phyloP scores from a whole-genome alignment of 305 asterid genomes.

The Stenogyne calaminthoides region DNA sequence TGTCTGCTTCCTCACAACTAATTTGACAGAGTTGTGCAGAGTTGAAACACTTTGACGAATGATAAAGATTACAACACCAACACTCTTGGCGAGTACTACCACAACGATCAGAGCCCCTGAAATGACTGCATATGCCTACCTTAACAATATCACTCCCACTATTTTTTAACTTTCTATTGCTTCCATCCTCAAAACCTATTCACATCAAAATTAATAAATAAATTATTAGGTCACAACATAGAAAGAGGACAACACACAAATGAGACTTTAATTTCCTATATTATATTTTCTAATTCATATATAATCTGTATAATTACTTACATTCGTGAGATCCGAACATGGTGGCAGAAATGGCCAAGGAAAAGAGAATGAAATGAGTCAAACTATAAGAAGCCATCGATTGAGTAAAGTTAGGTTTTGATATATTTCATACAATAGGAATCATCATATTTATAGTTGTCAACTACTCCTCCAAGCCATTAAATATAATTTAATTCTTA shows the following conservation, averaged over 20 bases:
- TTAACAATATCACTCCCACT: too few relatives aligned
- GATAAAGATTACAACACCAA: neutral
- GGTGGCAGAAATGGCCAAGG: too few relatives aligned
- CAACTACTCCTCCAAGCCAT: neutral
- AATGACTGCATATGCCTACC: too few relatives aligned
- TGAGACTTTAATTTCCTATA: neutral
- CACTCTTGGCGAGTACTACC: too few relatives aligned
- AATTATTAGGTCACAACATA: too few relatives aligned
- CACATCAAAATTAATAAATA: neutral
- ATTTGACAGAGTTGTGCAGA: neutral
- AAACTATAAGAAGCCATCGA: neutral
- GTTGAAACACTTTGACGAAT: neutral
- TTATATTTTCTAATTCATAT: too few relatives aligned
- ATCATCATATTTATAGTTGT: neutral
- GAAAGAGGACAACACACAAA: neutral
- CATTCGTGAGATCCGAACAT: slow-evolving; percentile 2
- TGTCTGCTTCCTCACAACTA: too few relatives aligned
- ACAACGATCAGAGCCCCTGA: too few relatives aligned
- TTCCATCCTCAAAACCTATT: neutral
- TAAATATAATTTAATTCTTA: too few relatives aligned
- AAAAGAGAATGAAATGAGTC: neutral
- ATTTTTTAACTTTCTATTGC: too few relatives aligned
- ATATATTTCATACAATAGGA: neutral
- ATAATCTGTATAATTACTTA: neutral
- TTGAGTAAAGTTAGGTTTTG: neutral